phyloP scores from a whole-genome alignment of 108 stramenopile species.

The Asterionellopsis glacialis region DNA sequence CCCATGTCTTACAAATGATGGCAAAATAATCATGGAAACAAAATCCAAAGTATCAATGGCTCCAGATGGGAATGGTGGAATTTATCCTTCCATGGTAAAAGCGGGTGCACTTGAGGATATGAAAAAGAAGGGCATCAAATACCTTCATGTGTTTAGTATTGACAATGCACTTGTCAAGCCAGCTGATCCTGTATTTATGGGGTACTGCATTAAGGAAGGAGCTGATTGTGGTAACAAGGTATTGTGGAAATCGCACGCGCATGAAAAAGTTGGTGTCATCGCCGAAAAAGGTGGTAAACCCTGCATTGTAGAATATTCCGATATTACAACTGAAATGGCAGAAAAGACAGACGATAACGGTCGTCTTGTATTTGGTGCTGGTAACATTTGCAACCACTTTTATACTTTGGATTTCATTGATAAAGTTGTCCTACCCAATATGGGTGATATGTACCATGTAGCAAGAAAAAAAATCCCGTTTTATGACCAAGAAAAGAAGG shows the following conservation, averaged over 20 bases:
- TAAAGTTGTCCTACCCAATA: slow-evolving; percentile 66
- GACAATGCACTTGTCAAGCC: slow-evolving; percentile 92
- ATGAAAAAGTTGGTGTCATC: slow-evolving; percentile 94
- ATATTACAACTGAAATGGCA: slow-evolving; percentile 75
- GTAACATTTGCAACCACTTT: slow-evolving; percentile 98
- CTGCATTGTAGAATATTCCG: slow-evolving; percentile 92
- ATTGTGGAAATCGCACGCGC: slow-evolving; percentile 77
- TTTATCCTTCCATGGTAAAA: slow-evolving; percentile 87
- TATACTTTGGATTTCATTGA: slow-evolving; percentile 89
- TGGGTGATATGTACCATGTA: slow-evolving; percentile 89
- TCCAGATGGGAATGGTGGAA: slow-evolving; percentile 98
- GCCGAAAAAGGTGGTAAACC: slow-evolving; percentile 65
- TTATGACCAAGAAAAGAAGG: slow-evolving; percentile 56
- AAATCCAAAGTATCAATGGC: slow-evolving; percentile 65
- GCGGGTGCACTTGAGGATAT: slow-evolving; percentile 85
- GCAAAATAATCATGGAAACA: slow-evolving; percentile 90
- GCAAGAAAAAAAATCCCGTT: slow-evolving; percentile 96
- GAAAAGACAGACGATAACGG: slow-evolving; percentile 48
- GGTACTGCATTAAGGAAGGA: slow-evolving; percentile 73
- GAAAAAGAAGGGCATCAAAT: slow-evolving; percentile 67
- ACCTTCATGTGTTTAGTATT: slow-evolving; percentile 91
- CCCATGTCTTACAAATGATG: slow-evolving; percentile 82
- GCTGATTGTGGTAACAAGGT: slow-evolving; percentile 97
- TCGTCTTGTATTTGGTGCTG: slow-evolving; percentile 86
- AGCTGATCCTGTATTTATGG: slow-evolving; percentile 94